phyloP scores from a whole-genome alignment of 345 rosid species.

The Boechera retrofracta region DNA sequence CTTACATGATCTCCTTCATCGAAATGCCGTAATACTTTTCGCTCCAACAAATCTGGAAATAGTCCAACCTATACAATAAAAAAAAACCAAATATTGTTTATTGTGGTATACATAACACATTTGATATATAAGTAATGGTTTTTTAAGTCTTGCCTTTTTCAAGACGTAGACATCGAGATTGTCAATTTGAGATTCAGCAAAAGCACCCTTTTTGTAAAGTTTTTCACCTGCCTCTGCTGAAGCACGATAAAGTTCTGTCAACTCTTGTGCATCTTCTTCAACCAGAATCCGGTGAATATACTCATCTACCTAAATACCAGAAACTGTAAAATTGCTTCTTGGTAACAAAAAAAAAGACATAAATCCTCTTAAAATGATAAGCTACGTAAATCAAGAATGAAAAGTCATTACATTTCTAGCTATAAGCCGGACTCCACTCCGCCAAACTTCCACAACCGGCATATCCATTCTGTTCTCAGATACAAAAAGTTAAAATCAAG shows the following conservation, averaged over 20 bases:
- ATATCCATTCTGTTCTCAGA: slow-evolving; percentile 73
- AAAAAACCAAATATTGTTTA: background rate
- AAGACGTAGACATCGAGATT: slow-evolving; percentile 64
- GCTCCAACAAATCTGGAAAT: slow-evolving; percentile 85
- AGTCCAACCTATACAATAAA: slow-evolving; percentile 64
- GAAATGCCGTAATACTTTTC: slow-evolving; percentile 74
- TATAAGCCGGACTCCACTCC: slow-evolving; percentile 84
- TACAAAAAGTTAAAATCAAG: slow-evolving; percentile 3
- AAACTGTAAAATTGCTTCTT: slow-evolving; percentile 26
- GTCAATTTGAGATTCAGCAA: slow-evolving; percentile 66
- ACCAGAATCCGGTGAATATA: slow-evolving; percentile 78
- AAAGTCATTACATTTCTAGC: slow-evolving; percentile 77
- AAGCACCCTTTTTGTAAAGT: slow-evolving; percentile 75
- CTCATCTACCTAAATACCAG: slow-evolving; percentile 70
- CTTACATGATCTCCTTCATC: slow-evolving; percentile 77
- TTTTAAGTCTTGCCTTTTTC: slow-evolving; percentile 55
- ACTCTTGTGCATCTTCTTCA: slow-evolving; percentile 73
- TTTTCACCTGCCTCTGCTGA: slow-evolving; percentile 74
- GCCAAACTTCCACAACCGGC: slow-evolving; percentile 88
- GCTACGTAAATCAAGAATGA: slow-evolving; percentile 36
- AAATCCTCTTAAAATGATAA: slow-evolving; percentile 28
- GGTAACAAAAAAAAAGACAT: slow-evolving; percentile 6
- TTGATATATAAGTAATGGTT: background rate
- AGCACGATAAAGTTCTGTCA: slow-evolving; percentile 58
- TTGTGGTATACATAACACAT: background rate